phyloP scores from a whole-genome alignment of 306 rosid species.

The Quercus alba region DNA sequence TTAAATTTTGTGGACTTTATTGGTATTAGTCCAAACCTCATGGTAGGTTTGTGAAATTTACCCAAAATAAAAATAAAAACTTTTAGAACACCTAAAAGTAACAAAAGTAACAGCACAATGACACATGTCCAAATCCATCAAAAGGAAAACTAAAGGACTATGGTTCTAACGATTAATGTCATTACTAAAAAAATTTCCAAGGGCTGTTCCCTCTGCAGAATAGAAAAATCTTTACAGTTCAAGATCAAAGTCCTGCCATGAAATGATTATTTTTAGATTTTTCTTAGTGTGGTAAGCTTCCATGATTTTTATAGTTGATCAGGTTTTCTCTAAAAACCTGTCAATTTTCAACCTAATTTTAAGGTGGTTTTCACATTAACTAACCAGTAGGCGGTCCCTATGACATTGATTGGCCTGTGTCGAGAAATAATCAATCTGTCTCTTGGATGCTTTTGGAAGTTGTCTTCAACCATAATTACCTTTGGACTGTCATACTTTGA shows the following conservation, averaged over 20 bases:
- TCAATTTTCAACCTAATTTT: no score
- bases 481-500: not conserved
- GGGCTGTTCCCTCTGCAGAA: not conserved
- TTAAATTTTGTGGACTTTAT: no score
- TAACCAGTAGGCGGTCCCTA: not conserved
- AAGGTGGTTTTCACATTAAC: no score
- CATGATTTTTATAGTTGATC: no score
- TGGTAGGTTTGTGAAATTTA: no score
- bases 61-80: not conserved
- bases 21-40: no score
- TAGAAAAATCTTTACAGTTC: not conserved
- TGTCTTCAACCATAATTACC: no score
- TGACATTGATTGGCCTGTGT: not conserved
- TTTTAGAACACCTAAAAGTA: not conserved
- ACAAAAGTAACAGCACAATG: not conserved
- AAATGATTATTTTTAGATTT: not conserved
- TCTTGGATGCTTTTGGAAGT: not conserved
- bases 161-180: not conserved
- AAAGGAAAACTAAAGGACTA: not conserved
- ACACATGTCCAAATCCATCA: not conserved
- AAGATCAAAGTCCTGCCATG: not conserved
- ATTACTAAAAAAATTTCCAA: not conserved
- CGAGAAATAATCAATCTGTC: not conserved
- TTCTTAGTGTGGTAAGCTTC: no score
- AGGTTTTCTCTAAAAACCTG: no score